These are phyloP conservation scores for Suillus bovinus DNA, from an alignment of 768 basidiomycete species.

Conservation along the genomic window DNA sequence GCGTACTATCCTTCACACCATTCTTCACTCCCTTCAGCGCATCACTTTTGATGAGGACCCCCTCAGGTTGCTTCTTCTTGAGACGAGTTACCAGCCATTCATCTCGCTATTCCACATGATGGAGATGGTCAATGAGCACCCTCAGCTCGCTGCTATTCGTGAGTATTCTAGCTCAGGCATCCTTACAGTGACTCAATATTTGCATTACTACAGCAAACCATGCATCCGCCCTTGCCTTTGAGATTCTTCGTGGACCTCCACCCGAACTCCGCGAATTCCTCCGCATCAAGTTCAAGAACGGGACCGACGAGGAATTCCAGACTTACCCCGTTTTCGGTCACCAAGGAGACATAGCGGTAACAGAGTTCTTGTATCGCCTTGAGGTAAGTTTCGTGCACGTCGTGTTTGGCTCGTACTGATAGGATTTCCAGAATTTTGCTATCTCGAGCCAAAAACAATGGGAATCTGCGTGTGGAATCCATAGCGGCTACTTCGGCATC, in stretches of 20 bases:
- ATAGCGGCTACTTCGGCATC: constrained; percentile 23
- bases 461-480: constrained; percentile 39
- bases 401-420: constrained; percentile 2
- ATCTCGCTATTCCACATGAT: constrained; percentile 82
- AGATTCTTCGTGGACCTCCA: constrained; percentile 72
- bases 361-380: constrained; percentile 79
- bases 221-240: constrained; percentile 70
- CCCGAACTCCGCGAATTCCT: constrained; percentile 79
- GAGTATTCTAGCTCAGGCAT: constrained; percentile 29
- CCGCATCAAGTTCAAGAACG: constrained; percentile 82
- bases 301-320: constrained; percentile 59
- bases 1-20: constrained; percentile 69
- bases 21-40: constrained; percentile 70
- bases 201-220: constrained; percentile 54
- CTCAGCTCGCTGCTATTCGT: constrained; percentile 65
- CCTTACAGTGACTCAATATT: neutral
- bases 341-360: constrained; percentile 70
- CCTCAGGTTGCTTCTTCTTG: constrained; percentile 72
- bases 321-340: constrained; percentile 72
- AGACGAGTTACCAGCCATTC: constrained; percentile 86
- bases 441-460: constrained; percentile 40
- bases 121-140: constrained; percentile 50
- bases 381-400: constrained; percentile 48
- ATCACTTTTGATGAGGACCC: constrained; percentile 79
- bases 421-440: constrained; percentile 33